Evolutionary conservation across 805 yeast species (phyloP).

Genomic region (Hanseniaspora occidentalis): DNA sequence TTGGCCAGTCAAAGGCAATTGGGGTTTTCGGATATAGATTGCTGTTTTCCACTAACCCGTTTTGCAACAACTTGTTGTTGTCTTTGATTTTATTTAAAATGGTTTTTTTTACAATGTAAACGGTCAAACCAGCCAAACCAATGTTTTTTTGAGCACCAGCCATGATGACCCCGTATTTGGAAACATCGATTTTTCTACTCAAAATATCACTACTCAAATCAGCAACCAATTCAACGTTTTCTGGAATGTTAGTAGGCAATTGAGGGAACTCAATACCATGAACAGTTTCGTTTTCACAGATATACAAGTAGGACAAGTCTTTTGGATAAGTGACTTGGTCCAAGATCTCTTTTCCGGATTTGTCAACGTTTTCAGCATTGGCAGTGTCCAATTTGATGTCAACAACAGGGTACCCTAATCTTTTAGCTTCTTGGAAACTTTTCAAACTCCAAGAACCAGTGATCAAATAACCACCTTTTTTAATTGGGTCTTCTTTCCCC

Average conservation of each 20-base stretch:
- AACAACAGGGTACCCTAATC: constrained; percentile 70
- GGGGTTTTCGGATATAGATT: constrained; percentile 71
- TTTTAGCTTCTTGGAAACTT: constrained; percentile 71
- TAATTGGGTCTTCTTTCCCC: constrained; percentile 8
- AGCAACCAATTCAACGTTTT: constrained; percentile 69
- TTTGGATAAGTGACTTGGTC: constrained; percentile 19
- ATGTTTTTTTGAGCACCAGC: constrained; percentile 99
- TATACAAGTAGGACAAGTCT: constrained; percentile 75
- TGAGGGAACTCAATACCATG: constrained; percentile 79
- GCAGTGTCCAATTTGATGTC: constrained; percentile 55
- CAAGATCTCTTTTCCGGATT: constrained; percentile 17
- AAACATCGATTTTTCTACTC: constrained; percentile 67
- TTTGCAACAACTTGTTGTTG: background rate
- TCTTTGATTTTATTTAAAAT: constrained; percentile 39
- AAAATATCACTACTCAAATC: constrained; percentile 92
- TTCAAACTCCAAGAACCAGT: constrained; percentile 94
- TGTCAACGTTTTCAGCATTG: constrained; percentile 45
- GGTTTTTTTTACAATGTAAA: constrained; percentile 78
- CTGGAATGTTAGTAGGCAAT: constrained; percentile 25
- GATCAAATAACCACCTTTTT: constrained; percentile 68
- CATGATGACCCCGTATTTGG: constrained; percentile 77
- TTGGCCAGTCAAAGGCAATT: constrained; percentile 77
- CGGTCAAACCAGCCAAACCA: constrained; percentile 90
- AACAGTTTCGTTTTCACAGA: constrained; percentile 96
- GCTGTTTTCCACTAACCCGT: too few species aligned